Evolutionary conservation across 2,329 filamentous ascomycete species (phyloP), one percentile per base, ranked within the genome.

Genomic region (Elsinoe arachidis): DNA sequence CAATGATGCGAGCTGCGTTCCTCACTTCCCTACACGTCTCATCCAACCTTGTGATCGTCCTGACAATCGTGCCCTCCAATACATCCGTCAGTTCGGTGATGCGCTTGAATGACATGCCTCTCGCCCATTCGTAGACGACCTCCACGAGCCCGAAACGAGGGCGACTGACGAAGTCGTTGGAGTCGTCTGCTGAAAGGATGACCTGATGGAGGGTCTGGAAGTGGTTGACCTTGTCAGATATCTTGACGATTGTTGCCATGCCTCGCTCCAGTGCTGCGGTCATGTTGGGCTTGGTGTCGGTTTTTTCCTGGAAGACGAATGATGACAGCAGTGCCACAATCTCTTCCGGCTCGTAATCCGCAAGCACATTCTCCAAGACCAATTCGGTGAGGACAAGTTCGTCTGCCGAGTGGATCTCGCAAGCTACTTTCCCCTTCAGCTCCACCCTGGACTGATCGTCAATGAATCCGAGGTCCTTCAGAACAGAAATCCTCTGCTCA

Each of bases 291-390:
- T 86, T 82, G 5, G 81, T 80, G 23, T 90, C 85, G 0, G 93
- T 96, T 75, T 96, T 97, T 69, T 99, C 93, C 69, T 97, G 90
- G 77, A 99, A 99, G 1, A 99, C 91, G 70, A 99, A 99, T 1
- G 88, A 85, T 0, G 91, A 96, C 2, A 99, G 80, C 2, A 99
- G 78, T 10, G 93, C 91, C 1, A 95, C 93, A 61, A 99, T 97
- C 72, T 99, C 93, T 63, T 95, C 90, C 1, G 92, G 90, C 66
- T 96, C 92, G 71, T 93, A 96, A 60, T 95, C 88, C 53, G 92
- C 91, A 2, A 99, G 83, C 1, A 96, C 90, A 66, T 99, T 99
- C 73, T 99, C 93, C 15, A 99, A 84, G 49, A 99, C 90, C 5
- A 97, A 81, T 70, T 99, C 93, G 0, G 93, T 99, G 15, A 99